These are phyloP conservation scores for Mortierella hygrophila DNA, from an alignment of 192 early-diverging fungal genomes.

Conservation along the genomic window DNA sequence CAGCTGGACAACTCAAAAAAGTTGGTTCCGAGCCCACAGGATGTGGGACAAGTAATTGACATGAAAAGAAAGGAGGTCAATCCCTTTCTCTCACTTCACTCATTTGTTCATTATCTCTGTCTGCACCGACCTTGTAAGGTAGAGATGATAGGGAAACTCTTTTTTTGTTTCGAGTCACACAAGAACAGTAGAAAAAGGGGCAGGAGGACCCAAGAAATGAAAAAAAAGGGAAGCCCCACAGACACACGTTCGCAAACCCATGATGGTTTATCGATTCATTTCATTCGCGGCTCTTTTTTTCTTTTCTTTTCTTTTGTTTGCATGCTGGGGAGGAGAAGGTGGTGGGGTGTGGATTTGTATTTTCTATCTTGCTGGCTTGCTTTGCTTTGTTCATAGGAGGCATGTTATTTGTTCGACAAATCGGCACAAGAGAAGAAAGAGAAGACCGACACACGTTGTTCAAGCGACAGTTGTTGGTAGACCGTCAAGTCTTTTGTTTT, in stretches of 20 bases:
- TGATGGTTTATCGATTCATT: slow-evolving; percentile 9
- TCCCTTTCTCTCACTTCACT: neutral
- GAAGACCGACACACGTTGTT: neutral
- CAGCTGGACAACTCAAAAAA: slow-evolving; percentile 4
- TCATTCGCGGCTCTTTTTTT: neutral
- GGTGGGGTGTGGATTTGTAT: neutral
- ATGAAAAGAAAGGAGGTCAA: too few species aligned
- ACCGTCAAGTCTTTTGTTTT: too few species aligned
- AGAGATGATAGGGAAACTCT: neutral
- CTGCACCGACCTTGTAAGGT: neutral
- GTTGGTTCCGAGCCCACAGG: too few species aligned
- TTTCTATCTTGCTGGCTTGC: neutral
- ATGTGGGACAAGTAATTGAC: too few species aligned
- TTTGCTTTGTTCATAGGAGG: neutral
- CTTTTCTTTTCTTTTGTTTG: neutral
- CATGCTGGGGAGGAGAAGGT: neutral
- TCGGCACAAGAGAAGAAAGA: neutral
- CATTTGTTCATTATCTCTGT: neutral
- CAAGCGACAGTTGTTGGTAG: too few species aligned
- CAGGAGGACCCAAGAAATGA: neutral
- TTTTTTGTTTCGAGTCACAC: neutral
- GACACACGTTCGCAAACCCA: neutral
- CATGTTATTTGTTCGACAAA: neutral
- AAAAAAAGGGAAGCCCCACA: neutral
- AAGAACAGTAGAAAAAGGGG: neutral